Base-by-base conservation (phyloP, 495 filamentous ascomycete genomes). In the Aspergillus hancockii region DNA sequence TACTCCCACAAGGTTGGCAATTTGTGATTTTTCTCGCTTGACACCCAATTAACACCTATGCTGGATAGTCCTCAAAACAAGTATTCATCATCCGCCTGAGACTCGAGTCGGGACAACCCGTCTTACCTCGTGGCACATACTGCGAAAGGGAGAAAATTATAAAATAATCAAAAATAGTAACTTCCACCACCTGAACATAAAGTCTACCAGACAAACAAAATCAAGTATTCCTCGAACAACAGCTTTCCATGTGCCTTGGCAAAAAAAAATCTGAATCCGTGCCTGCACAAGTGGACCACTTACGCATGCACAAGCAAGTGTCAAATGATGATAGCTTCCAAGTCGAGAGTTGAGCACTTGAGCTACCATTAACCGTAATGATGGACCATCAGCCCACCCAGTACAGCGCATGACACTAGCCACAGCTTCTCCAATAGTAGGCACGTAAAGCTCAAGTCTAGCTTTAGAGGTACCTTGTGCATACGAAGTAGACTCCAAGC, bases 311-410 rank as follows among this genome's bases (percentile, higher is more conserved):
- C 43, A 47, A 47, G 23, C 43, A 47, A 23, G 43, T 47, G 43
- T 47, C 43, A 47, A 47, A 8, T 47, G 41, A 45, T 45, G 41
- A 45, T 45, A 45, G 41, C 41, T 45, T 19, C 41, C 41, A 2
- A 45, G 41, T 45, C 19, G 13, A 45, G 36, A 12, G n/a, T n/a
- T n/a, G n/a, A n/a, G n/a, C n/a, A n/a, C n/a, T 3, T 13, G 36
- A 40, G 36, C 12, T 12, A 40, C 36, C 36, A 40, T 40, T 40
- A 13, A 13, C 12, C 34, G 4, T 36, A 36, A 36, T 14, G 34
- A 21, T 21, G 18, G 41, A 45, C 41, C 14, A n/a, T 21, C 43
- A 47, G 43, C 21, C 43, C 43, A 47, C 43, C 16, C 18, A n/a
- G 23, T 3, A 21, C 4, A 4, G 43, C 12, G 43, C 43, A 47